A percentile compares a stretch with the other conserved stretches of the same genome.
Evolutionary conservation across 2,329 filamentous ascomycete genomes (phyloP).

Genomic region (Epichloe brachyelytri): DNA sequence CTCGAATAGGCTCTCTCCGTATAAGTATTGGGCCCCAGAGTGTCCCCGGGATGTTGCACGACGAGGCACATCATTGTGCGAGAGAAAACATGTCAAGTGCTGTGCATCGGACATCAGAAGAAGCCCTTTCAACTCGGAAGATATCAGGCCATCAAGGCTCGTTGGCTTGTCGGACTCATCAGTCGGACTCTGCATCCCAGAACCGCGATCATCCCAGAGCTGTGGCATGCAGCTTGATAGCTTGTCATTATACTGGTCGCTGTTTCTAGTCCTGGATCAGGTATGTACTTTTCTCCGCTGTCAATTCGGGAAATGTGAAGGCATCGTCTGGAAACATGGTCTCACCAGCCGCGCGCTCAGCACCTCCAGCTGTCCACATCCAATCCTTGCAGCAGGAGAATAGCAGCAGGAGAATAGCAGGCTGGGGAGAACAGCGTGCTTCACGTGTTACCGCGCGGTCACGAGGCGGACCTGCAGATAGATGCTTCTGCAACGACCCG

Average conservation of each 20-base stretch:
- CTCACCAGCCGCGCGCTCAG: background rate
- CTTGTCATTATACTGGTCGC: background rate
- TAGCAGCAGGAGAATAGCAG: background rate
- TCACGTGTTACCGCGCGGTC: constrained; percentile 11
- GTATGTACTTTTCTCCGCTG: background rate
- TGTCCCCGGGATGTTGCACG: too few species aligned
- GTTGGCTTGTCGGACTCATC: background rate
- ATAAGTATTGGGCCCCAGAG: too few species aligned
- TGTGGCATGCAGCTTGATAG: background rate
- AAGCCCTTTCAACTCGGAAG: background rate
- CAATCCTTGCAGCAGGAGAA: constrained; percentile 2
- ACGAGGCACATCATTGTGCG: too few species aligned
- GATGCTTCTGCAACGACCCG: background rate
- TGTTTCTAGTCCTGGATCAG: background rate
- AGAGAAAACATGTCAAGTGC: too few species aligned
- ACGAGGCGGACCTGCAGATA: background rate
- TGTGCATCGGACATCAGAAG: background rate
- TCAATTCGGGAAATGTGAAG: background rate
- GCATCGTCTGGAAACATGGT: background rate
- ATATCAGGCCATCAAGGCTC: background rate
- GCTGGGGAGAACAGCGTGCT: constrained; percentile 4
- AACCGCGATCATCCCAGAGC: background rate
- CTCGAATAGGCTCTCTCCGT: too few species aligned
- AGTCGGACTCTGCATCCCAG: background rate
- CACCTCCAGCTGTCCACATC: background rate